Base-by-base conservation (phyloP, 306 rosid species). In the Corylus americana region DNA sequence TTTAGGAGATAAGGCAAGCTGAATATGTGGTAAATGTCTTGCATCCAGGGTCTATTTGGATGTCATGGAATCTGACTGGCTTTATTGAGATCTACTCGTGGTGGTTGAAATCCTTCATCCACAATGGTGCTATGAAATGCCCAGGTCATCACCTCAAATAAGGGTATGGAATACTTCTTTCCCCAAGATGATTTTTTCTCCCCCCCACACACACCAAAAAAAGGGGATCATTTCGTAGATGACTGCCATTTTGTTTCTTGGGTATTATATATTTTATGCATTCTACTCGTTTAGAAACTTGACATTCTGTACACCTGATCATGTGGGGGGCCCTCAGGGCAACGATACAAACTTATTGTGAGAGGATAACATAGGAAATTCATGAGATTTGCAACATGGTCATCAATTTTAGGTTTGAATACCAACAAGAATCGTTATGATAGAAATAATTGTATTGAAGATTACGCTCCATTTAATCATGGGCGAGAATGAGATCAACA, bases 21-120 rank as follows among this genome's bases (percentile, higher is more conserved):
- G 69, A 64, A 20, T 63, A 73, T 37, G 17, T 16, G 74, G 37
- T 53, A 49, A 54, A 64, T 49, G 53, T 67, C 14, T 3, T 18
- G 51, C 44, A 50, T 77, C 37, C 51, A 66, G 7, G 57, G 50
- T 48, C 58, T 22, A 18, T 73, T 55, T 80, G 68, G 59, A 45
- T 74, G 35, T 48, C n/a, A 18, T 17, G 50, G 71, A 67, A 67
- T 42, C 42, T 29, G 11, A 31, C 70, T 31, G 45, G 61, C 61
- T 49, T 49, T 31, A 31, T 16, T 63, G 70, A 63, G 70, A 63
- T 35, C 47, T 35, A 35, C 45, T 63, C 12, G 12, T 5, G 70
- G 47, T 63, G 44, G 47, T 14, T 63, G 14, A 29, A 31, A 20
- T 20, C 58, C 64, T 58, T 58, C 64, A 22, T 58, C 64, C 27